phyloP scores from a whole-genome alignment of 257 asterid genomes.

The Lavandula angustifolia region DNA sequence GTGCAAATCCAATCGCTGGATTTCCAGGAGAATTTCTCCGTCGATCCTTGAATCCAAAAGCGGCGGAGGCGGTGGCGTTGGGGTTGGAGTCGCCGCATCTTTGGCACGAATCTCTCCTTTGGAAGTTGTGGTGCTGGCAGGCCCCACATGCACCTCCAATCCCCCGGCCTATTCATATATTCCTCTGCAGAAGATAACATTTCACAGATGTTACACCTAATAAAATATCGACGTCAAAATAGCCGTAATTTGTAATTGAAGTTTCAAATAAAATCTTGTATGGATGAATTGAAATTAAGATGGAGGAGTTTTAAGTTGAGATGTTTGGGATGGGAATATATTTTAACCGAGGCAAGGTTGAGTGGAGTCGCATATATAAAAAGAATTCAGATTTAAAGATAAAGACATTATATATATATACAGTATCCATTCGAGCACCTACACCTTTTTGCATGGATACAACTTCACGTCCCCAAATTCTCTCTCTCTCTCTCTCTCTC shows the following conservation, averaged over 20 bases:
- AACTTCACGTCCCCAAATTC: too few species aligned
- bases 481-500: too few species aligned
- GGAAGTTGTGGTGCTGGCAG: slow-evolving; percentile 89
- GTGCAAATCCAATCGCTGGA: slow-evolving; percentile 94
- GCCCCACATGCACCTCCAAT: slow-evolving; percentile 93
- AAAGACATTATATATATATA: too few species aligned
- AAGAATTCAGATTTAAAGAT: slow-evolving; percentile 29
- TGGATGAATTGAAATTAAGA: too few species aligned
- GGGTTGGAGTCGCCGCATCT: slow-evolving; percentile 81
- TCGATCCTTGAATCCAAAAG: slow-evolving; percentile 40
- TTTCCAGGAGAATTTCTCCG: slow-evolving; percentile 76
- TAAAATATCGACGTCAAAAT: not conserved
- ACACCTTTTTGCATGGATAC: too few species aligned
- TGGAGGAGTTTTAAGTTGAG: too few species aligned
- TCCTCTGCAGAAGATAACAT: not conserved
- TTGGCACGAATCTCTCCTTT: too few species aligned
- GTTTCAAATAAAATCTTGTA: too few species aligned
- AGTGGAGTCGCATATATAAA: slow-evolving; percentile 42
- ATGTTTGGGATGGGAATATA: too few species aligned
- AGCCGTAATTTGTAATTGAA: too few species aligned
- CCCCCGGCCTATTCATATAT: slow-evolving; percentile 84
- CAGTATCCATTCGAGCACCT: not conserved
- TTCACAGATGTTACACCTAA: not conserved
- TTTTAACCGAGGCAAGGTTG: slow-evolving; percentile 48
- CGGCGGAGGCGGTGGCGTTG: slow-evolving; percentile 24